Evolutionary conservation across 192 early-diverging fungal species (phyloP).

Genomic region (Backusella westeae): DNA sequence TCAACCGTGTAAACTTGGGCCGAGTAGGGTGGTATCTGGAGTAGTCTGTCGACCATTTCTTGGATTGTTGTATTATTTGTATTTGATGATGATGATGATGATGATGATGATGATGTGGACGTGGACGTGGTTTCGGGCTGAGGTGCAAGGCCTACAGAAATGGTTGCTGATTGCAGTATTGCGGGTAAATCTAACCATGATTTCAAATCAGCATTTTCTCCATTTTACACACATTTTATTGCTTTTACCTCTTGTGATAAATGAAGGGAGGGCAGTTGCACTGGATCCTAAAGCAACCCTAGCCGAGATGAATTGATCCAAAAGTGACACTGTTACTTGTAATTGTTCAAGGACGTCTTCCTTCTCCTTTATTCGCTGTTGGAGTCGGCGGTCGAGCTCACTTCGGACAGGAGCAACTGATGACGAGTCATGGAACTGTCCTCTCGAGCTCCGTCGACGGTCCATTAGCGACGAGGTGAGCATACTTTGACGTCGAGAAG

Average conservation of each 20-base stretch:
- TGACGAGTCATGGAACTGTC: not conserved
- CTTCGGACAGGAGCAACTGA: not conserved
- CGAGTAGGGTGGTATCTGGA: slow-evolving; percentile 22
- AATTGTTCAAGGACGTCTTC: slow-evolving; percentile 20
- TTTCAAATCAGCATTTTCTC: no score
- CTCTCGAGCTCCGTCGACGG: not conserved
- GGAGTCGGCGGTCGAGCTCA: slow-evolving; percentile 16
- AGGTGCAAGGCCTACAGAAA: not conserved
- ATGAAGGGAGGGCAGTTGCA: slow-evolving; percentile 1
- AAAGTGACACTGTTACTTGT: slow-evolving; percentile 16
- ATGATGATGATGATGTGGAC: not conserved
- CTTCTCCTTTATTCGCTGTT: slow-evolving; percentile 14
- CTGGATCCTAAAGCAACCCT: slow-evolving; percentile 8
- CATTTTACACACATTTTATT: no score
- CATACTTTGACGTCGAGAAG: slow-evolving; percentile 6
- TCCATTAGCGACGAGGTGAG: slow-evolving; percentile 5
- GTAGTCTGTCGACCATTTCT: slow-evolving; percentile 12
- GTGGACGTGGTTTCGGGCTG: not conserved
- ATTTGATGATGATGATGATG: not conserved
- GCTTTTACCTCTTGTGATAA: slow-evolving; percentile 15
- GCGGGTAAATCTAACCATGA: slow-evolving; percentile 13
- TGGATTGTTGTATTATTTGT: slow-evolving; percentile 14
- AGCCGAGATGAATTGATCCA: slow-evolving; percentile 22
- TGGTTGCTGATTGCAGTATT: slow-evolving; percentile 9
- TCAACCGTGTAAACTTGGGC: slow-evolving; percentile 11